Conservation (phyloP, 2,329 filamentous ascomycete genomes). For the Penicillium paneum region DNA sequence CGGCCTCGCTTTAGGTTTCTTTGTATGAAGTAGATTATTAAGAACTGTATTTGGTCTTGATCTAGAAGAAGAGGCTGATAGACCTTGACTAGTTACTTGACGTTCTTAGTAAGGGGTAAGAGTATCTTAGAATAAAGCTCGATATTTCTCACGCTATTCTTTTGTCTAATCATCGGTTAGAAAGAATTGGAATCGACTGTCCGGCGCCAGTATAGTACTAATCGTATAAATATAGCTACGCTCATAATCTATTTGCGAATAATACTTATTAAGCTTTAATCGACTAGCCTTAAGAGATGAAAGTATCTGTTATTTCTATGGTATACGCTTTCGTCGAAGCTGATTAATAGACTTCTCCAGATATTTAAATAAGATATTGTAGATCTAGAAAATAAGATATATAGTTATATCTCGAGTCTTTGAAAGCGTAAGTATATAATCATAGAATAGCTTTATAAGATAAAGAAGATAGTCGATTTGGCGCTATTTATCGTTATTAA, state of each 20-base stretch:
- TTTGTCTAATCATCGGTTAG: background rate
- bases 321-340: background rate
- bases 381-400: background rate
- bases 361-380: background rate
- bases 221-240: background rate
- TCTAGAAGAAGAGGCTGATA: background rate
- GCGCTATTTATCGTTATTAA: background rate
- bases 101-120: background rate
- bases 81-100: background rate
- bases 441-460: background rate
- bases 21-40: background rate
- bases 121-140: background rate
- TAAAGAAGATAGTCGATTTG: background rate
- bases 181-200: background rate
- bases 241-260: background rate
- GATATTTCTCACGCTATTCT: background rate
- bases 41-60: background rate
- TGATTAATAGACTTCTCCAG: background rate
- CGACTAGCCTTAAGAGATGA: background rate
- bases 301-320: background rate
- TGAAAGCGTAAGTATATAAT: background rate
- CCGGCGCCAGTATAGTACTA: background rate
- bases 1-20: background rate
- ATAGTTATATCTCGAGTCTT: background rate
- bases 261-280: background rate